These are phyloP conservation scores for Physcomitrium patens DNA, from an alignment of 225 moss, liverwort and hornwort species.

Conservation along the genomic window DNA sequence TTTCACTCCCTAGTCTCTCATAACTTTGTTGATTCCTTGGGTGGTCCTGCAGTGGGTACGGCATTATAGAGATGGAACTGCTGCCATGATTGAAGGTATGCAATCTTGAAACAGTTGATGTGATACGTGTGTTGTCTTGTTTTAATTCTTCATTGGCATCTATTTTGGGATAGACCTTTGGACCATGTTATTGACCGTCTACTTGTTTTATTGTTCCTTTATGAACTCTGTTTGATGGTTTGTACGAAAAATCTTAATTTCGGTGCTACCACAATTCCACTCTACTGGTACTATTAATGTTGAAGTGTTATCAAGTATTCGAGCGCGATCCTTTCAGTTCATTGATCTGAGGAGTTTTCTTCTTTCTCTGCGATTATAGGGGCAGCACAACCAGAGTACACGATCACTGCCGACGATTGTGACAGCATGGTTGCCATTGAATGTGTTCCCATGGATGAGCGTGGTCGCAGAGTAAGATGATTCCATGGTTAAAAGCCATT, in stretches of 20 bases:
- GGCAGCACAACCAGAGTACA: constrained; percentile 98
- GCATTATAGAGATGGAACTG: constrained; percentile 85
- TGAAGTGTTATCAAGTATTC: constrained; percentile 11
- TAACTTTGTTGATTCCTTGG: constrained; percentile 25
- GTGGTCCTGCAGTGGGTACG: constrained; percentile 80
- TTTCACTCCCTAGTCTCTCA: constrained; percentile 12
- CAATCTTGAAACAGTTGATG: neutral
- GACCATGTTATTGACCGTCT: neutral
- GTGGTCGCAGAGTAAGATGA: constrained; percentile 78
- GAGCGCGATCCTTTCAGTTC: constrained; percentile 12
- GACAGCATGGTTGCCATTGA: constrained; percentile 97
- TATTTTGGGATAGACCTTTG: constrained; percentile 2
- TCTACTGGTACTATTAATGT: constrained; percentile 6
- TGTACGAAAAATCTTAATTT: constrained; percentile 2
- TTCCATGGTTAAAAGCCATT: neutral
- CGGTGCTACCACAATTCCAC: neutral
- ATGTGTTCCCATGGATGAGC: constrained; percentile 98
- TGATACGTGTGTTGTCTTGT: neutral
- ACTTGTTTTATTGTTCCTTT: neutral
- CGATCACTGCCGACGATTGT: constrained; percentile 95
- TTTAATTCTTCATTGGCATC: constrained; percentile 19
- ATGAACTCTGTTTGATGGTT: neutral
- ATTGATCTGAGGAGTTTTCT: constrained; percentile 5
- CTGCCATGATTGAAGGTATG: constrained; percentile 87
- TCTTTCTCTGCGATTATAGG: constrained; percentile 44